These are phyloP conservation scores for Pichia eremophila DNA, from an alignment of 805 yeast genomes.

Conservation along the genomic window DNA sequence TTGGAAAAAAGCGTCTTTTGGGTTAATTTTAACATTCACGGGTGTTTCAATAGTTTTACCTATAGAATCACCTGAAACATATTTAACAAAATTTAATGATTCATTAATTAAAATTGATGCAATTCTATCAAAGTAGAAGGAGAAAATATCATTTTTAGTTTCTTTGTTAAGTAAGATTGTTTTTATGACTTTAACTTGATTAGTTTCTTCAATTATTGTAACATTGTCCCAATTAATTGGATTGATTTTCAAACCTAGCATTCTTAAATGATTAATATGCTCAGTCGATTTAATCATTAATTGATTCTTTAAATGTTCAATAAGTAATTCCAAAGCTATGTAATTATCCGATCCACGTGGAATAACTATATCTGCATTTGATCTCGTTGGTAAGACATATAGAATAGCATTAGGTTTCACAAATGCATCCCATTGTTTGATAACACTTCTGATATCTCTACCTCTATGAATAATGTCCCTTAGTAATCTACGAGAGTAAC, in stretches of 20 bases:
- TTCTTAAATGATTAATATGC: constrained; percentile 57
- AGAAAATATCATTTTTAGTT: constrained; percentile 65
- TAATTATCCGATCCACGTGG: constrained; percentile 83
- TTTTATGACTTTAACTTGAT: constrained; percentile 64
- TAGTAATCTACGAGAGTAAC: constrained; percentile 78
- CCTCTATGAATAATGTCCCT: constrained; percentile 85
- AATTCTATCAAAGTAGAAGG: constrained; percentile 80
- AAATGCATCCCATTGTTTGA: constrained; percentile 81
- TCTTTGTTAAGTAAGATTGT: constrained; percentile 53
- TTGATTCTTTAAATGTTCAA: constrained; percentile 70
- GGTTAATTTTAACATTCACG: constrained; percentile 18
- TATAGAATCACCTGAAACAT: constrained; percentile 16
- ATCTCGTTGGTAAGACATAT: constrained; percentile 66
- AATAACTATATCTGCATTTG: constrained; percentile 76
- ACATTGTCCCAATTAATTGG: constrained; percentile 27
- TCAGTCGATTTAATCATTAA: constrained; percentile 51
- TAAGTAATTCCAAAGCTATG: constrained; percentile 71
- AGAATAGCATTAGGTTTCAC: constrained; percentile 89
- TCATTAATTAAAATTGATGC: constrained; percentile 57
- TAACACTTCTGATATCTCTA: constrained; percentile 71
- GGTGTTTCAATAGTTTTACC: constrained; percentile 32
- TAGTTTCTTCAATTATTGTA: constrained; percentile 36
- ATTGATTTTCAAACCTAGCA: constrained; percentile 36
- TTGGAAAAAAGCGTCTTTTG: constrained; percentile 23
- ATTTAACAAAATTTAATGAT: constrained; percentile 55